Evolutionary conservation across 2,329 filamentous ascomycete genomes (phyloP).

Genomic region (Periglandula ipomoeae): DNA sequence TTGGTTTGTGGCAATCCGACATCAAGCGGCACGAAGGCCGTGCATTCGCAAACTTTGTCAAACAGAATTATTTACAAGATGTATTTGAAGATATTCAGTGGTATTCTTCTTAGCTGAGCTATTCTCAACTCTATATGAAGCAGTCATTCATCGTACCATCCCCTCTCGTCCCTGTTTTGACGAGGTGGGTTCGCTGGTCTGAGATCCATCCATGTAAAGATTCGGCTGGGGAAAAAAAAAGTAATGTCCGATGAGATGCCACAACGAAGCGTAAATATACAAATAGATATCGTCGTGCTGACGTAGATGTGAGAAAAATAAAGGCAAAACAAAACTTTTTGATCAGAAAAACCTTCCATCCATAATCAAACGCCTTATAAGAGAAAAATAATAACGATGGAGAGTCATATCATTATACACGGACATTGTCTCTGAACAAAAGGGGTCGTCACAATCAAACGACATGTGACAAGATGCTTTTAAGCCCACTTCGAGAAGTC

Average conservation of each 20-base stretch:
- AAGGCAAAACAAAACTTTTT: conserved; percentile 2
- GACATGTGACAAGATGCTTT: background rate
- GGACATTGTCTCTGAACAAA: background rate
- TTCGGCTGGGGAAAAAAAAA: too few species aligned
- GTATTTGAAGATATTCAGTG: too few species aligned
- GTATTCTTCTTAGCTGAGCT: background rate
- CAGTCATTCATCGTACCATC: background rate
- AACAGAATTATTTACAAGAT: too few species aligned
- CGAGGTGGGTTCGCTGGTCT: background rate
- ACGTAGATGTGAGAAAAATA: background rate
- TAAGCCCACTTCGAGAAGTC: conserved; percentile 31
- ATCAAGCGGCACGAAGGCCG: too few species aligned
- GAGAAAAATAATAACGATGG: background rate
- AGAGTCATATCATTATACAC: background rate
- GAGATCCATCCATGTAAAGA: background rate
- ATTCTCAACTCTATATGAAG: background rate
- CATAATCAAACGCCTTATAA: conserved; percentile 3
- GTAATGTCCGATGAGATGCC: too few species aligned
- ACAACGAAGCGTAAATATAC: too few species aligned
- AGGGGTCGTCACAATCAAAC: background rate
- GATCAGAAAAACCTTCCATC: background rate
- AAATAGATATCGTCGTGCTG: background rate
- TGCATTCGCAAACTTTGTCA: too few species aligned
- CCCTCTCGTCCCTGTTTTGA: background rate
- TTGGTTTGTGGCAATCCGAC: too few species aligned